phyloP scores from a whole-genome alignment of 2,329 filamentous ascomycete species.

The Aspergillus nomiae region DNA sequence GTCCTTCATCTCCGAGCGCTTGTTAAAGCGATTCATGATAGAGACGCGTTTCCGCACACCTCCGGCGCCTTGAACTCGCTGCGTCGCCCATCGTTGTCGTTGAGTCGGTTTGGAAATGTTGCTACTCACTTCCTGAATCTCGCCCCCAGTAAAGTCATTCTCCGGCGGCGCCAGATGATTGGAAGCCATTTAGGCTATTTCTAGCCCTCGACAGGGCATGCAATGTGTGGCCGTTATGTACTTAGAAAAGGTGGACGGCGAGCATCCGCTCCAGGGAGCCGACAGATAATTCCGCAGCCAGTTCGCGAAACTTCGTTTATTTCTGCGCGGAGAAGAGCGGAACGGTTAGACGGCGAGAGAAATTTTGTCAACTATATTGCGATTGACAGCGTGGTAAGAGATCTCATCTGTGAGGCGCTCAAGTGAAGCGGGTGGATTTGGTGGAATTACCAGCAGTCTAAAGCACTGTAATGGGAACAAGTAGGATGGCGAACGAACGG shows the following conservation, averaged over 20 bases:
- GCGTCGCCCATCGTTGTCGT: slow-evolving; percentile 94
- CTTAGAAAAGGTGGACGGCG: slow-evolving; percentile 16
- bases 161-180: slow-evolving; percentile 35
- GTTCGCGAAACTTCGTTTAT: slow-evolving; percentile 16
- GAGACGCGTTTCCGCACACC: slow-evolving; percentile 78
- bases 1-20: slow-evolving; percentile 62
- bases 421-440: background rate
- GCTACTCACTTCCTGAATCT: slow-evolving; percentile 36
- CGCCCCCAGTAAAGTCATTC: slow-evolving; percentile 29
- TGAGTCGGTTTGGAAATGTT: slow-evolving; percentile 67
- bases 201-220: slow-evolving; percentile 30
- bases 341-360: slow-evolving; percentile 2
- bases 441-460: background rate
- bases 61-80: slow-evolving; percentile 74
- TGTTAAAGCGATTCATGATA: slow-evolving; percentile 75
- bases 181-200: slow-evolving; percentile 41
- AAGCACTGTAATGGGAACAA: slow-evolving; percentile 15
- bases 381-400: slow-evolving; percentile 4
- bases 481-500: slow-evolving; percentile 21
- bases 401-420: background rate
- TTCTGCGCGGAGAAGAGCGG: background rate
- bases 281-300: slow-evolving; percentile 27
- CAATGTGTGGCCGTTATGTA: slow-evolving; percentile 22
- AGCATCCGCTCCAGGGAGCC: slow-evolving; percentile 32
- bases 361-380: slow-evolving; percentile 8